Evolutionary conservation across 164 flowering plant genomes (phyloP), one percentile per base, ranked within the genome.

Genomic region (Annona squamosa): DNA sequence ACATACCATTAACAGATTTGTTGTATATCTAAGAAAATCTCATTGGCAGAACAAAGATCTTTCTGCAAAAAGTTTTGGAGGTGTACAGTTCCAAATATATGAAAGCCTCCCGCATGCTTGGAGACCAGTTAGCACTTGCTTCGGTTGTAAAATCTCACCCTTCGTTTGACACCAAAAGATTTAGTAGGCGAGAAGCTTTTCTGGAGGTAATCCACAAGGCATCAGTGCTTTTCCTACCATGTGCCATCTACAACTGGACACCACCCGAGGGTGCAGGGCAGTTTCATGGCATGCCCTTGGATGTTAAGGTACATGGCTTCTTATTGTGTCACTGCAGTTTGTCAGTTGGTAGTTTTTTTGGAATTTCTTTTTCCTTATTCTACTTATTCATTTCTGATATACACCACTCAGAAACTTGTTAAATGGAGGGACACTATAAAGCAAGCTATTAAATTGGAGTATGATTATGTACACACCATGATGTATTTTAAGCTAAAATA

Each of bases 261-360:
- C 99, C 98, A 59, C 98, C 99, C 2, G 98, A 95, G 70, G 99
- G 98, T 71, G 97, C 99, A 2, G 98, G 98, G 62, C 94, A 95
- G 77, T 95, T 94, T 85, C 99, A 91, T 77, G 99, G 99, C 81
- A 93, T 95, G 93, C 94, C 98, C 37, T 79, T 95, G 82, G 91
- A 91, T 82, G 89, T 95, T 17, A 95, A 93, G 97, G 97, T 92
- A 66, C 59, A 9, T 52, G 17, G 59, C 2, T 52, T 5, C 13
- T 52, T 52, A 52, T 3, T 66, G 59, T 7, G 13, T 52, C 59
- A 6, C 59, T 48, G 59, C 13, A 10, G 13, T 52, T 10, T 52
- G 59, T 52, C 42, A 18, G 41, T 13, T 19, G 67, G 16, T 41
- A 64, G 42, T 52, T 12, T 52, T 16, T 3, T 26, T 0, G 37